phyloP scores from a whole-genome alignment of 169 alveolate species.

The Blepharisma undulans region DNA sequence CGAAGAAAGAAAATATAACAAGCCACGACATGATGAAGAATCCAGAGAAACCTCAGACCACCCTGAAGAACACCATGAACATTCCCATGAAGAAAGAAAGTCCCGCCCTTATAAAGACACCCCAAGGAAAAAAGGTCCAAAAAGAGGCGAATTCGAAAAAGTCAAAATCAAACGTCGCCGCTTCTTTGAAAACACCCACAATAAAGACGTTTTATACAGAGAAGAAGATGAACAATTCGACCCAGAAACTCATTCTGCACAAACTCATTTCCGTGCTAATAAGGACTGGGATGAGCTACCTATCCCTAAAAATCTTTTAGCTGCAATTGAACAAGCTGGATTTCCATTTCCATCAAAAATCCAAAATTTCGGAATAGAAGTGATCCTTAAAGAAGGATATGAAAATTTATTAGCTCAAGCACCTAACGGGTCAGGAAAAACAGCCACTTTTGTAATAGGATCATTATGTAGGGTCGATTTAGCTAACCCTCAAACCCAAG shows the following conservation, averaged over 20 bases:
- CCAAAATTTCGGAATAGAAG: constrained; percentile 60
- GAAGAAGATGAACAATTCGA: constrained; percentile 33
- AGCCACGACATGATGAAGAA: neutral
- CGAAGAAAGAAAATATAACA: too few relatives aligned
- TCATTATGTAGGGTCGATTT: constrained; percentile 68
- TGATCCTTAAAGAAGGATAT: constrained; percentile 39
- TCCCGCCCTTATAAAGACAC: neutral
- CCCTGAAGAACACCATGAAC: neutral
- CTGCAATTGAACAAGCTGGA: constrained; percentile 51
- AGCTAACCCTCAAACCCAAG: constrained; percentile 45
- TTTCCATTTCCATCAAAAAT: constrained; percentile 64
- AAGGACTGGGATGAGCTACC: constrained; percentile 64
- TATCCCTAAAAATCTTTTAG: constrained; percentile 42
- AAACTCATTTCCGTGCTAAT: constrained; percentile 23
- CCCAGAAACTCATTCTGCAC: constrained; percentile 17
- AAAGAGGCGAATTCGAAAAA: neutral
- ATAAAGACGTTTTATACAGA: neutral
- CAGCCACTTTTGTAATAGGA: constrained; percentile 95
- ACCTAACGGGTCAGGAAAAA: constrained; percentile 98
- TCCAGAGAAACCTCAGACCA: neutral
- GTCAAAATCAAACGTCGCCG: neutral
- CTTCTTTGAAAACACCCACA: constrained; percentile 6
- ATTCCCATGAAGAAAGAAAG: neutral
- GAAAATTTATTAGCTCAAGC: constrained; percentile 93
- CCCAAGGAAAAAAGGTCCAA: neutral